Base-by-base conservation (phyloP, 257 asterid genomes). In the Verbena officinalis region DNA sequence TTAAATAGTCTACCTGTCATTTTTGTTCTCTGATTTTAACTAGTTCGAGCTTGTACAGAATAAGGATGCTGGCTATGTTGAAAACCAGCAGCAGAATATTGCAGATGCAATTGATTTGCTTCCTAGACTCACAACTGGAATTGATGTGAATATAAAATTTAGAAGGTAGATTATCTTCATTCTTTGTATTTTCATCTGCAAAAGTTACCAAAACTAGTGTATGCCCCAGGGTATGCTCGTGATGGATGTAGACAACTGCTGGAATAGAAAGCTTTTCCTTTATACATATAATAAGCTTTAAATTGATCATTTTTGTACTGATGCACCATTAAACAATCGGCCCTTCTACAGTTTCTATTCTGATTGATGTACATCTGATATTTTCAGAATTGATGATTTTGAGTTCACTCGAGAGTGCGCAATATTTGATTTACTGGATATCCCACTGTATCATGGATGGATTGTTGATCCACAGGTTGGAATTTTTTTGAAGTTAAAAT, bases 371-470 rank as follows among this genome's bases (percentile, higher is more conserved):
- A 42, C 33, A 38, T 55, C 45, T 14, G 11, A 56, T 45, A 7
- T 23, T 56, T 71, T 50, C 84, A 86, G 90, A 72, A 83, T 86
- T 60, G 80, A 63, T 81, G 90, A 86, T 69, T 86, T 86, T 65
- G 95, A 86, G 76, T 86, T 79, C 70, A 86, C 95, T 22, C 77
- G 69, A 14, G 95, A 86, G 67, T 83, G 88, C 67, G 88, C 90
- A 62, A 81, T 86, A 71, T 86, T 86, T 81, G 95, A 86, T 76
- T 68, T 86, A 40, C 55, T 86, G 85, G 90, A 83, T 68, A 86
- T 86, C 67, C 95, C 95, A 15, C 88, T 86, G 27, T 83, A 86
- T 78, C 95, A 86, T 61, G 95, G 95, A 52, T 86, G 95, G 95
- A 86, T 86, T 55, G 84, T 83, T 77, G 90, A 86, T 67, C 82